Evolutionary conservation across 2,329 filamentous ascomycete genomes (phyloP).

Genomic region (Sphaerulina vaccinii): DNA sequence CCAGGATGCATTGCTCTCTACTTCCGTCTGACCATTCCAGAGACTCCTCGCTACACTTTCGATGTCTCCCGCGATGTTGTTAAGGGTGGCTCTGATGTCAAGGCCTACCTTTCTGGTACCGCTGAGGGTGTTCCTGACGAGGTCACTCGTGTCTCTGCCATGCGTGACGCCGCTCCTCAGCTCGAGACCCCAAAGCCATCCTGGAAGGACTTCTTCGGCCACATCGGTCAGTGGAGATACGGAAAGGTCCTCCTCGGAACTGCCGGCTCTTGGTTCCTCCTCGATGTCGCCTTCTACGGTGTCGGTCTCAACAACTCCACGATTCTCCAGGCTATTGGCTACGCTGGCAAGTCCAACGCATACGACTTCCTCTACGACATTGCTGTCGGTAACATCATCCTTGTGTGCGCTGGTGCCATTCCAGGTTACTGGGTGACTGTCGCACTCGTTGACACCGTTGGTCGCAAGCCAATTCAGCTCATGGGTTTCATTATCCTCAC

Average conservation of each 20-base stretch:
- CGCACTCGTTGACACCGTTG: slow-evolving; percentile 68
- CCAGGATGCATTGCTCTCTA: slow-evolving; percentile 80
- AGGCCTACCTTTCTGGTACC: slow-evolving; percentile 70
- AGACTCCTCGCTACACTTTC: slow-evolving; percentile 85
- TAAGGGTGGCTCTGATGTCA: slow-evolving; percentile 69
- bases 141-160: slow-evolving; percentile 59
- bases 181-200: slow-evolving; percentile 69
- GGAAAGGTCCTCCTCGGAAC: slow-evolving; percentile 73
- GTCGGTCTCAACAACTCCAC: slow-evolving; percentile 74
- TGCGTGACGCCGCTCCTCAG: slow-evolving; percentile 53
- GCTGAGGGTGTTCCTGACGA: slow-evolving; percentile 65
- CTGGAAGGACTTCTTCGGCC: slow-evolving; percentile 66
- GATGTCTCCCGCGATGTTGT: slow-evolving; percentile 74
- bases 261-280: slow-evolving; percentile 80
- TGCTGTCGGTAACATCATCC: slow-evolving; percentile 74
- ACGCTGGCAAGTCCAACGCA: slow-evolving; percentile 60
- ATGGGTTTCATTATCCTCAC: slow-evolving; percentile 51
- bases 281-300: slow-evolving; percentile 59
- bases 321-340: slow-evolving; percentile 71
- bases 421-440: slow-evolving; percentile 83
- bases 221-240: slow-evolving; percentile 72
- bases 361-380: slow-evolving; percentile 72
- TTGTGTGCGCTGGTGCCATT: slow-evolving; percentile 75
- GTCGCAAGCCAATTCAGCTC: slow-evolving; percentile 75
- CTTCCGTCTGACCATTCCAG: slow-evolving; percentile 82